Evolutionary conservation across 768 basidiomycete genomes (phyloP).

Genomic region (Rhodosporidiobolus odoratus): DNA sequence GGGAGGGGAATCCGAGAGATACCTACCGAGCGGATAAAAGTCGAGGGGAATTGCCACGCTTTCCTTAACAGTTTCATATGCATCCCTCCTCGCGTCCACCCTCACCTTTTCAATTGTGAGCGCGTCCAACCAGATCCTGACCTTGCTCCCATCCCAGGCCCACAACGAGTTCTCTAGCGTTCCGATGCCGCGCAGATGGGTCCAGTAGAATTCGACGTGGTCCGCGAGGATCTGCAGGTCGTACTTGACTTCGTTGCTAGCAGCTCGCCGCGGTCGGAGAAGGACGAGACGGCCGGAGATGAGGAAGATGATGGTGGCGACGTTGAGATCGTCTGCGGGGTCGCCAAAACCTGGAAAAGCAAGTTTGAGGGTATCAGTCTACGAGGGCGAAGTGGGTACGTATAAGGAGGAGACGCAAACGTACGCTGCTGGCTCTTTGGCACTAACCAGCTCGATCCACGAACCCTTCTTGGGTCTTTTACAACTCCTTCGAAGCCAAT

Average conservation of each 20-base stretch:
- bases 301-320: slow-evolving; percentile 92
- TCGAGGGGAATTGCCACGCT: slow-evolving; percentile 87
- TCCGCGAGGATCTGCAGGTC: slow-evolving; percentile 96
- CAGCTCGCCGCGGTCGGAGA: slow-evolving; percentile 81
- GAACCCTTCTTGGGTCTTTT: slow-evolving; percentile 70
- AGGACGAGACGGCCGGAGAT: slow-evolving; percentile 86
- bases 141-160: slow-evolving; percentile 86
- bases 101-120: slow-evolving; percentile 71
- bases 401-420: slow-evolving; percentile 42
- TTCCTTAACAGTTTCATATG: slow-evolving; percentile 66
- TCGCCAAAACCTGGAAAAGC: slow-evolving; percentile 74
- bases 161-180: slow-evolving; percentile 93
- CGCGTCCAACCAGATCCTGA: slow-evolving; percentile 93
- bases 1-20: not conserved
- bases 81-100: slow-evolving; percentile 48
- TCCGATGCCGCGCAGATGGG: slow-evolving; percentile 86
- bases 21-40: slow-evolving; percentile 89
- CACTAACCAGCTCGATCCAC: slow-evolving; percentile 95
- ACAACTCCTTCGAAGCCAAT: slow-evolving; percentile 91
- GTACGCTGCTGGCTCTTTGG: slow-evolving; percentile 85
- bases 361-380: not conserved
- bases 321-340: slow-evolving; percentile 82
- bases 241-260: slow-evolving; percentile 83
- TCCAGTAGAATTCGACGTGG: slow-evolving; percentile 98
- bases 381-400: not conserved